Base-by-base conservation (phyloP, 1,139 yeast genomes). In the Candida labiduridarum region DNA sequence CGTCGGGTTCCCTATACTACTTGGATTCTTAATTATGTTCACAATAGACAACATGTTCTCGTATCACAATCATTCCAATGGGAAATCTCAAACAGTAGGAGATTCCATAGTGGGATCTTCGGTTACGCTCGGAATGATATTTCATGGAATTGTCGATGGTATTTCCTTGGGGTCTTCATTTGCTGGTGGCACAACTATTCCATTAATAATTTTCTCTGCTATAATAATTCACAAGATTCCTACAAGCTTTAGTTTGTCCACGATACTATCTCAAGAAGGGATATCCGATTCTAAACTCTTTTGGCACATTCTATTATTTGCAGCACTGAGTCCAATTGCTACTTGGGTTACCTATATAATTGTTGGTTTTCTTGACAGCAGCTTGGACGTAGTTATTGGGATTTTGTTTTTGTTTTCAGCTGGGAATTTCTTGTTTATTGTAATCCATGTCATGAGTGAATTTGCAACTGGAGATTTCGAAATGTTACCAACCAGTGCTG, bases 131-230 rank as follows among this genome's bases (percentile, higher is more conserved):
- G 91, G 92, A 0, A 71, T 87, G 16, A 63, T 85, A 0, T 72
- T 87, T 25, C 96, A 87, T 61, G 83, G 89, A 0, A 59, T 83
- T 4, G 82, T 89, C 1, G 96, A 87, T 59, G 96, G 96, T 1
- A 71, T 87, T n/a, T 84, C 91, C 0, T 70, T 87, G 43, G 91
- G 92, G 0, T 80, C 89, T 0, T 75, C 88, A 0, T 75, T 82
- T 43, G 69, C 79, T 31, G 63, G 82, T 1, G 72, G 76, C 1
- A 60, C 75, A 3, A 67, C 79, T 1, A 65, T 87, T 31, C 78
- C 78, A 42, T 57, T 80, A n/a, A 59, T 84, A 16, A 76, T 85
- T 53, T 80, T 81, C 56, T 50, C 80, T 8, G 86, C 89, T 15
- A 80, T 88, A 18, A 75, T 87, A 52, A 64, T 87, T 30, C 96